A percentile compares a stretch with the other conserved stretches of the same genome.
These are phyloP conservation scores for Auriscalpium microsporum DNA, from an alignment of 768 basidiomycete species.

Conservation along the genomic window DNA sequence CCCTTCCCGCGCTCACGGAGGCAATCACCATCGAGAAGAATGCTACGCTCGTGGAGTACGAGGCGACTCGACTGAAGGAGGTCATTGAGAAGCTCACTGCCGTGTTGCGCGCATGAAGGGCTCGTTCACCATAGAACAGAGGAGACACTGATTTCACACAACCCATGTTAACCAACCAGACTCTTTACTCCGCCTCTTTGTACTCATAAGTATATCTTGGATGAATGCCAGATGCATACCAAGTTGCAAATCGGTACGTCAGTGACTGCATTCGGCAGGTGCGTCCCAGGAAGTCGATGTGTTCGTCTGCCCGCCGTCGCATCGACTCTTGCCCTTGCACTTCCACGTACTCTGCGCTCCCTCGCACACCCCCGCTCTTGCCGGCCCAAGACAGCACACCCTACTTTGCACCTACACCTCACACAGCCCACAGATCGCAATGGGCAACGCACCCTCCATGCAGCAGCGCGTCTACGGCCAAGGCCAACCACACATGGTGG, in stretches of 20 bases:
- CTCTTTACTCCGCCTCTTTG: too few relatives aligned
- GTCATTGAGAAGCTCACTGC: constrained; percentile 42
- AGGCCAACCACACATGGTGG: not conserved
- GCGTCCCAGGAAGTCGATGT: too few relatives aligned
- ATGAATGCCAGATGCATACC: not conserved
- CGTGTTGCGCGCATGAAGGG: constrained; percentile 6
- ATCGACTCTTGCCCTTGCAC: not conserved
- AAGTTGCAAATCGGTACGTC: too few relatives aligned
- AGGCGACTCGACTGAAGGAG: constrained; percentile 45
- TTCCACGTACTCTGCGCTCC: not conserved
- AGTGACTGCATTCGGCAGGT: too few relatives aligned
- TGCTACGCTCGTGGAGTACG: constrained; percentile 47
- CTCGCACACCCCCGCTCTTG: not conserved
- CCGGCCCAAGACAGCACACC: constrained; percentile 8
- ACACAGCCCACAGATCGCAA: not conserved
- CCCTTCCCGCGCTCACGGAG: constrained; percentile 74
- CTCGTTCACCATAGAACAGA: too few relatives aligned
- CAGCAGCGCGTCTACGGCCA: constrained; percentile 4
- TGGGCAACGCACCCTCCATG: constrained; percentile 11
- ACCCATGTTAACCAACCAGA: not conserved
- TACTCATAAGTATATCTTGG: not conserved
- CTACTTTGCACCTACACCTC: not conserved
- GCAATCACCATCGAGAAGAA: constrained; percentile 65
- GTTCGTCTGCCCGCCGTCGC: not conserved
- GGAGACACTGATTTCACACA: too few relatives aligned